These are phyloP conservation scores for Fraxinus dipetala DNA, from an alignment of 305 asterid genomes.

Conservation along the genomic window DNA sequence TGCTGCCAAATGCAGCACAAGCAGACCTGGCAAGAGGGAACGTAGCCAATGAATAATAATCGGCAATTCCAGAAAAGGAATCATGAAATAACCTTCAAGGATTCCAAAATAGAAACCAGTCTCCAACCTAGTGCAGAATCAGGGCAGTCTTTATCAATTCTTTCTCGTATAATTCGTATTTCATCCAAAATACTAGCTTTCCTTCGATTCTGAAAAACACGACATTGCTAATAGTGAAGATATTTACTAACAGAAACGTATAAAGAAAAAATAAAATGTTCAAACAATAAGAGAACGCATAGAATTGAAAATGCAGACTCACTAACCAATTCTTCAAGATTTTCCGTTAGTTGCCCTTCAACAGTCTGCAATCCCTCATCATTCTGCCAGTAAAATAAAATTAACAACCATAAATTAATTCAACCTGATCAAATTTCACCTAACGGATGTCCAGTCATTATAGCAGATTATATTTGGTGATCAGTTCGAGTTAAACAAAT, in stretches of 20 bases:
- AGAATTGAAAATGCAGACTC: not conserved
- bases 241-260: not conserved
- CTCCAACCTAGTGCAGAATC: constrained; percentile 30
- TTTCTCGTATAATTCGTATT: constrained; percentile 38
- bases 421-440: not conserved
- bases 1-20: not conserved
- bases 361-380: not conserved
- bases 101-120: constrained; percentile 38
- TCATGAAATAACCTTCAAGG: constrained; percentile 43
- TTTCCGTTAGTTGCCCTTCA: not conserved
- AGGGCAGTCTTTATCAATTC: constrained; percentile 23
- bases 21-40: not conserved
- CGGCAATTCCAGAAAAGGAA: not conserved
- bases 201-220: constrained; percentile 27
- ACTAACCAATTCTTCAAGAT: constrained; percentile 1
- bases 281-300: not conserved
- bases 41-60: not conserved
- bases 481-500: not conserved
- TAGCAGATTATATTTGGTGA: not conserved
- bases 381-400: not conserved
- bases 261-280: not conserved
- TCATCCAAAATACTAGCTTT: constrained; percentile 33
- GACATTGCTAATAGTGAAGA: not conserved
- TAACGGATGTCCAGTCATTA: not conserved
- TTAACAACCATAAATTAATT: not conserved